Percentiles rank a stretch among this genome's conserved stretches.
These are phyloP conservation scores for Arthrobotrys sphaeroides DNA, from an alignment of 2,329 filamentous ascomycete species.

Conservation along the genomic window DNA sequence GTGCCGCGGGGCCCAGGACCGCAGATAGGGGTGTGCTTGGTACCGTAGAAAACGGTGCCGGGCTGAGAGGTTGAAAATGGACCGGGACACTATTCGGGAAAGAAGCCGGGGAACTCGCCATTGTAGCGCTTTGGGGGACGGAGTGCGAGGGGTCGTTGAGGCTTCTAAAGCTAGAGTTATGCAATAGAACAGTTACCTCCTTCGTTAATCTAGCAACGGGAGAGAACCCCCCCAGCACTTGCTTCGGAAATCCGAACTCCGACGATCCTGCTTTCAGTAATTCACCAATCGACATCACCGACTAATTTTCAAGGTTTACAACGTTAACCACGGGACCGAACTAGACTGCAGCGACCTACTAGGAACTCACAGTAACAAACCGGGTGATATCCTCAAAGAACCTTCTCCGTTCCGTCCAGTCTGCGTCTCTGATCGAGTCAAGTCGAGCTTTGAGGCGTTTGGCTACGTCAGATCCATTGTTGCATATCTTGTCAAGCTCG, in stretches of 20 bases:
- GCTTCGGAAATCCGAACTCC: slow-evolving; percentile 57
- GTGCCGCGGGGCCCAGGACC: slow-evolving; percentile 57
- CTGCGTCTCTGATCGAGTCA: slow-evolving; percentile 56
- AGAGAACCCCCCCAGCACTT: slow-evolving; percentile 56
- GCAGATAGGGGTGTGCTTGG: slow-evolving; percentile 57
- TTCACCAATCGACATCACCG: slow-evolving; percentile 57
- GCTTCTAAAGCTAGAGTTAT: slow-evolving; percentile 56
- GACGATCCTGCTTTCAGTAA: slow-evolving; percentile 57
- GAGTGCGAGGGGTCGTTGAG: slow-evolving; percentile 53
- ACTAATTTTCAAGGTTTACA: slow-evolving; percentile 47
- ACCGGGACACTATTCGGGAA: slow-evolving; percentile 40
- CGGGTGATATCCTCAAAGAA: slow-evolving; percentile 58
- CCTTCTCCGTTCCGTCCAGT: slow-evolving; percentile 55
- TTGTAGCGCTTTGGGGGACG: slow-evolving; percentile 9
- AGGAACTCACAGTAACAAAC: slow-evolving; percentile 56
- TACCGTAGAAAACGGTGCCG: slow-evolving; percentile 55
- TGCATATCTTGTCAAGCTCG: slow-evolving; percentile 57
- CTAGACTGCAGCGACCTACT: background rate
- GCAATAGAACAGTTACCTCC: slow-evolving; percentile 57
- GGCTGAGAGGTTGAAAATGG: slow-evolving; percentile 55
- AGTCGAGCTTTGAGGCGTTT: slow-evolving; percentile 56
- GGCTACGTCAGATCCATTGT: slow-evolving; percentile 56
- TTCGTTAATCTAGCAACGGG: slow-evolving; percentile 58
- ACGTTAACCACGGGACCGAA: background rate
- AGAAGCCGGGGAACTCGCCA: slow-evolving; percentile 5